Evolutionary conservation across 192 early-diverging fungal species (phyloP), one percentile per base, ranked within the genome.

Genomic region (Gaertneriomyces semiglobifer): DNA sequence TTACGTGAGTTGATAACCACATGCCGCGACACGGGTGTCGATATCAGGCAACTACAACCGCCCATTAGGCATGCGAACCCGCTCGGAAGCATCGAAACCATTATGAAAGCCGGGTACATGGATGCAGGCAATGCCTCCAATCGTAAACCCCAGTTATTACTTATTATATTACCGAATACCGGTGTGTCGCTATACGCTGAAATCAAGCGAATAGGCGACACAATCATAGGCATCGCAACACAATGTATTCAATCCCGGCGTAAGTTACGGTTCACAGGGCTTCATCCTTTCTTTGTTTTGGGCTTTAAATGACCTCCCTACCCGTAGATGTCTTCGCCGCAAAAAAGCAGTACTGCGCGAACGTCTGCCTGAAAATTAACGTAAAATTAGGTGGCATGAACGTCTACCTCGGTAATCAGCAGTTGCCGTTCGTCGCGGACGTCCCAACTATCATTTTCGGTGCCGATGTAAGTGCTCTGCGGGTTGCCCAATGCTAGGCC

Each of bases 351-450:
- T 98, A 98, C 81, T 94, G 92, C 67, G 95, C 95, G 11, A 98
- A 98, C 62, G 85, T 98, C 40, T 93, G 88, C 62, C 78, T 98
- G 20, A 98, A 98, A 78, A 84, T 96, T 60, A 98, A 98, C 74
- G 84, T 89, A 38, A 94, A 98, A 78, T 84, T 98, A 9, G 92
- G 94, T 60, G 94, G 93, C 54, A 88, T 88, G 79, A 95, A 95
- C 74, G 79, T 84, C 44, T 87, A 77, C 65, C 76, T 97, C 20
- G 74, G 60, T 0, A 62, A 68, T 10, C 19, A 57, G 18, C 76
- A 89, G 62, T 79, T 90, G 14, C 86, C 88, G 0, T 90, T 96
- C 74, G 77, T 93, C 40, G 68, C 82, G 8, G 69, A 84, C 12
- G 43, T 66, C 6, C 89, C 91, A 25, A 94, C 93, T 10, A 88